Conservation (phyloP, 805 yeast species). For the Candida stauntonica region DNA sequence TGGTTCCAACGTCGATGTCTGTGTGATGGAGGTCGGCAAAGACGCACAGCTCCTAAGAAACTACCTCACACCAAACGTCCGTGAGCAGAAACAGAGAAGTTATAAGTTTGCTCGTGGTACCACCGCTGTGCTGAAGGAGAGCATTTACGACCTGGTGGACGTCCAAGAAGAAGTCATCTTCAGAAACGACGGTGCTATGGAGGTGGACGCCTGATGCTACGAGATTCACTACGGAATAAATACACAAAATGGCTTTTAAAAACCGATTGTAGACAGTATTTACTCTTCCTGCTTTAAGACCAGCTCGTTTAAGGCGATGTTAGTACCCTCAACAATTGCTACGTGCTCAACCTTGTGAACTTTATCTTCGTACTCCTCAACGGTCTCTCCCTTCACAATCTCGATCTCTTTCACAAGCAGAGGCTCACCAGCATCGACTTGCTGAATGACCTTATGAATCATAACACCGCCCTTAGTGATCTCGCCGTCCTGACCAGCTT, state of each 20-base stretch:
- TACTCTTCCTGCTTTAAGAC: constrained; percentile 7
- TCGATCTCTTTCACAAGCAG: constrained; percentile 75
- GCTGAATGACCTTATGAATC: constrained; percentile 96
- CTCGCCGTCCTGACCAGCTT: constrained; percentile 85
- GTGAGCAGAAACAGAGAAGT: constrained; percentile 74
- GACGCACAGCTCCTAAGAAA: constrained; percentile 84
- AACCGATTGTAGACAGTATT: not conserved
- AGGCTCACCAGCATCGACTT: constrained; percentile 93
- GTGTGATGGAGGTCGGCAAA: constrained; percentile 92
- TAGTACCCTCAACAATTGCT: constrained; percentile 92
- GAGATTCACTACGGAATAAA: too few relatives aligned
- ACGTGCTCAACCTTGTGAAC: constrained; percentile 82
- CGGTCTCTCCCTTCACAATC: constrained; percentile 63
- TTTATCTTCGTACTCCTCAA: constrained; percentile 75
- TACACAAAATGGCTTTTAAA: too few relatives aligned
- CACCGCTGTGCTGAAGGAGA: constrained; percentile 76
- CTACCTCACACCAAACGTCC: constrained; percentile 84
- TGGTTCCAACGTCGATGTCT: constrained; percentile 95
- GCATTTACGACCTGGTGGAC: constrained; percentile 60
- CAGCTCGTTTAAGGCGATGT: constrained; percentile 43
- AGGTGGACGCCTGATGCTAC: constrained; percentile 10
- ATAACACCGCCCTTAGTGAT: constrained; percentile 81
- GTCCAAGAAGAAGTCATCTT: constrained; percentile 60
- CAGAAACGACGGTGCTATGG: constrained; percentile 34
- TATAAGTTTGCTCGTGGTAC: constrained; percentile 91